phyloP scores from a whole-genome alignment of 108 stramenopile genomes.

The Aurantiochytrium sp. region DNA sequence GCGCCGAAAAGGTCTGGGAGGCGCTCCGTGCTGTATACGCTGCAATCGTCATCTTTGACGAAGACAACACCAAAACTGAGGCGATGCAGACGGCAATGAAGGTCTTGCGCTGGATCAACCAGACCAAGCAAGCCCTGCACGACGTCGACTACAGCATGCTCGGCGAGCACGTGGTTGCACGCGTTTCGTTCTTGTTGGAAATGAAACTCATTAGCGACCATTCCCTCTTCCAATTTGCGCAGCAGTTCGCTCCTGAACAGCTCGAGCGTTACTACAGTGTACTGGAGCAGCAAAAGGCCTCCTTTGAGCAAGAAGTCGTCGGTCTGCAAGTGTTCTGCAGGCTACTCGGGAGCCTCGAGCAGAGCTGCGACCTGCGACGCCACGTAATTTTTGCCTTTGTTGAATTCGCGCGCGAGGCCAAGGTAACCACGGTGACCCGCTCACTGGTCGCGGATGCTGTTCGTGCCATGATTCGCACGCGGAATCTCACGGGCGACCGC shows the following conservation, averaged over 20 bases:
- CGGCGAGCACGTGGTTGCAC: neutral
- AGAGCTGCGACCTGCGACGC: neutral
- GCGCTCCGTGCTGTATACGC: constrained; percentile 5
- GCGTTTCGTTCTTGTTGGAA: neutral
- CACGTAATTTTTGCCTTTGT: neutral
- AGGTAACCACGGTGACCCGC: neutral
- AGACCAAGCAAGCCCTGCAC: neutral
- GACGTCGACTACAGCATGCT: neutral
- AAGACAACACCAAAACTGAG: neutral
- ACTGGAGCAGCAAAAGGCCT: neutral
- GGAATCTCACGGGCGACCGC: neutral
- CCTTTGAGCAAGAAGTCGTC: neutral
- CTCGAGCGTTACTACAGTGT: neutral
- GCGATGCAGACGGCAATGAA: constrained; percentile 14
- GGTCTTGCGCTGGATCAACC: constrained; percentile 1
- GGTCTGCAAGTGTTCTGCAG: neutral
- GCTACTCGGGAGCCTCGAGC: neutral
- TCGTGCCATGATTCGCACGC: neutral
- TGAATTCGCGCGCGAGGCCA: neutral
- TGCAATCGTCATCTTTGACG: neutral
- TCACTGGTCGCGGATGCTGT: neutral
- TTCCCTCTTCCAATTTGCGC: neutral
- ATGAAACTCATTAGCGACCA: neutral
- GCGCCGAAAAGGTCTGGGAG: neutral
- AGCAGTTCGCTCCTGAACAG: neutral